A percentile compares a stretch with the other conserved stretches of the same genome.
Evolutionary conservation across 2,329 filamentous ascomycete species (phyloP).

Genomic region (Hypoxylon sp.): DNA sequence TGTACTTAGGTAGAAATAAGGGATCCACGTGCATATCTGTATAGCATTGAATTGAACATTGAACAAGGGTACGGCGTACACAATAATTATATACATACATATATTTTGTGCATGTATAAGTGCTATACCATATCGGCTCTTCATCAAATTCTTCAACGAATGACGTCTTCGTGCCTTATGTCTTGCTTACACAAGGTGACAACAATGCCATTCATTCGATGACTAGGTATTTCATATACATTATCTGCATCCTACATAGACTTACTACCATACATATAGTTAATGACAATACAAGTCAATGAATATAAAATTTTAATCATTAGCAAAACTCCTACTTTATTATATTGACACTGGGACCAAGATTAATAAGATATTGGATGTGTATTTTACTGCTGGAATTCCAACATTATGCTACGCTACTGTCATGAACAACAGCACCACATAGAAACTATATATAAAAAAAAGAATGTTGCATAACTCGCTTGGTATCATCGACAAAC

Average conservation of each 20-base stretch:
- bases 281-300: too few relatives aligned
- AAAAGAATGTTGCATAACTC: conserved; percentile 22
- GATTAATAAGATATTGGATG: not conserved
- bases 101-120: conserved; percentile 5
- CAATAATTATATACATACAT: not conserved
- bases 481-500: conserved; percentile 47
- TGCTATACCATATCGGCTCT: not conserved
- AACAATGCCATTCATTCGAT: not conserved
- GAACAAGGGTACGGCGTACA: not conserved
- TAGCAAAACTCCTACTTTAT: not conserved
- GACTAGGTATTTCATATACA: not conserved
- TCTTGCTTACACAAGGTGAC: not conserved
- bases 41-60: not conserved
- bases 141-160: not conserved
- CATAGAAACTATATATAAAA: conserved; percentile 14
- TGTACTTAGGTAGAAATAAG: not conserved
- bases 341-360: not conserved
- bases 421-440: conserved; percentile 15
- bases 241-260: too few relatives aligned
- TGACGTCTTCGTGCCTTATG: not conserved
- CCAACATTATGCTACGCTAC: conserved; percentile 2
- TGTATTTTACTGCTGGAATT: not conserved
- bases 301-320: not conserved
- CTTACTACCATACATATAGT: too few relatives aligned
- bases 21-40: not conserved